Base-by-base conservation (phyloP, 805 yeast species). In the Kodamaea hsintzibuensis region DNA sequence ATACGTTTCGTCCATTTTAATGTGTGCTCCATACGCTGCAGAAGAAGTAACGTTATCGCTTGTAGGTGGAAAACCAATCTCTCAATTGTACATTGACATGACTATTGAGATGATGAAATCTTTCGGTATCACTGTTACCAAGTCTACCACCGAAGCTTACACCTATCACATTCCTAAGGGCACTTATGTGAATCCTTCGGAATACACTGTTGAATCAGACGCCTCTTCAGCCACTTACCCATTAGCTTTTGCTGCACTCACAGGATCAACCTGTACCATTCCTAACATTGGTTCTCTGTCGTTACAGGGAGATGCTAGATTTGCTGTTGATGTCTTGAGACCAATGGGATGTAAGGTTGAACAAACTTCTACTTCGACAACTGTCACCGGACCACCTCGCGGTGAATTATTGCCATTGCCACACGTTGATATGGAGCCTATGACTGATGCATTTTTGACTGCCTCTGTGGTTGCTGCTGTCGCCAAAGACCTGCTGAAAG, bases 211-310 rank as follows among this genome's bases (percentile, higher is more conserved):
- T 60, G 99, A 95, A 73, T 89, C 97, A 13, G 99, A 95, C 71
- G 99, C 99, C 17, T 90, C 97, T 13, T 89, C 97, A 7, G 98
- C 99, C 1, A 95, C 99, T 9, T 95, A 95, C 63, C 99, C 99
- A 42, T 80, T 95, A 60, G 99, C 99, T 0, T 90, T 89, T 74
- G 98, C 99, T 53, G 99, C 99, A 9, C 76, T 95, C 76, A 91
- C 97, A 0, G 98, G 98, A 25, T 84, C 96, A 5, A 84, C 91
- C 8, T 91, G 96, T 58, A 91, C 97, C 0, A 82, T 95, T 61
- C 98, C 99, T 54, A 93, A 91, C 68, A 93, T 95, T 68, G 99
- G 99, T 3, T 85, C 85, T 12, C 75, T 88, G 47, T 93, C 98
- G 0, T 77, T 95, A 61, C 99, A 95, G 73, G 99, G 99, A 56